Base-by-base conservation (phyloP, 2,329 filamentous ascomycete genomes). In the Ceratocystiopsis minuta region DNA sequence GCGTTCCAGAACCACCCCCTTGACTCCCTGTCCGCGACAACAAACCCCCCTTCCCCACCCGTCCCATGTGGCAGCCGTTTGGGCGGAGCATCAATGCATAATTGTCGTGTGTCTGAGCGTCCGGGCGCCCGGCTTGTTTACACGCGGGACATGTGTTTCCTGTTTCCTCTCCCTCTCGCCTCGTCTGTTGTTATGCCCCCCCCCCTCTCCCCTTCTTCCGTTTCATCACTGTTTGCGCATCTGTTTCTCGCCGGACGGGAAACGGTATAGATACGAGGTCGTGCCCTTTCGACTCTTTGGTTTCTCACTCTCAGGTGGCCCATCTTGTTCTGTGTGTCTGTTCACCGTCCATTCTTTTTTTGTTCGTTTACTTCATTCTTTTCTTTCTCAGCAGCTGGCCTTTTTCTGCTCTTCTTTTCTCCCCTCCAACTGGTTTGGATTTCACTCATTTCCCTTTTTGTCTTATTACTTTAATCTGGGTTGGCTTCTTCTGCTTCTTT, bases 381-480 rank as follows among this genome's bases (percentile, higher is more conserved):
- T 38, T 12, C 6, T 28, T 28, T 28, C 7, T 10, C 24, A 28
- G 36, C 36, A 20, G 36, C 36, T 37, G 36, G 16, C 36, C 20
- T 38, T 11, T n/a, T 11, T n/a, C 39, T 60, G 56, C 55, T 53
- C 57, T 60, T 55, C 55, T 61, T 61, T 53, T 60, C 56, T 53
- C 55, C n/a, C n/a, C n/a, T 52, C 65, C 66, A 68, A 69, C 66
- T 68, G 66, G 65, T 60, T 68, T 70, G 67, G 68, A 65, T 69
- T 63, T 16, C 13, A 13, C 31, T 41, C 24, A 35, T 20, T 16
- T 6, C 13, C 24, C 18, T 11, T 20, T 16, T 31, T 34, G 16
- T 33, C 13, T 33, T 15, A 50, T 56, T 34, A 16, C 24, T 37
- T 15, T 39, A 37, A 34, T 24, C 34, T 40, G 24, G 24, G 24